A percentile compares a stretch with the other conserved stretches of the same genome.
Evolutionary conservation across 306 rosid genomes (phyloP).

Genomic region (Delonix regia): DNA sequence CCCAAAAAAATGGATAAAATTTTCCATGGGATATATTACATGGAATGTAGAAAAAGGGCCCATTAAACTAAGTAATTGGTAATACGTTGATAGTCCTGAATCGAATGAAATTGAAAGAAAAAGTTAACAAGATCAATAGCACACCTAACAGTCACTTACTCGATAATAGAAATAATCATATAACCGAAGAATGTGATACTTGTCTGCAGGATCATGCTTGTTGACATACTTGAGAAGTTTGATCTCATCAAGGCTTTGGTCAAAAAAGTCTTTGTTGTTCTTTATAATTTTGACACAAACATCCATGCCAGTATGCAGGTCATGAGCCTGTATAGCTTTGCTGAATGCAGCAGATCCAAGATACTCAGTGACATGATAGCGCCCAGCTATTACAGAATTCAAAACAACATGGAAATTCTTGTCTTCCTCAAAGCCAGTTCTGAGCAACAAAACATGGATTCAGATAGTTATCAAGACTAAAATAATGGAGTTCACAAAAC

Average conservation of each 20-base stretch:
- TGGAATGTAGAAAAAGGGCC: not conserved
- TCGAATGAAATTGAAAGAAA: constrained; percentile 3
- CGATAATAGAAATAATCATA: constrained; percentile 90
- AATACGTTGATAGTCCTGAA: not conserved
- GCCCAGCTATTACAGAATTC: constrained; percentile 87
- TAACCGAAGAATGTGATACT: constrained; percentile 83
- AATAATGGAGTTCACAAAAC: constrained; percentile 10
- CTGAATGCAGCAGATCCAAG: constrained; percentile 94
- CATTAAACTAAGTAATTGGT: not conserved
- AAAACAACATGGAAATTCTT: constrained; percentile 89
- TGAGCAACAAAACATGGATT: constrained; percentile 46
- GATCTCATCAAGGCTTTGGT: constrained; percentile 94
- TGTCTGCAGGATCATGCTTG: constrained; percentile 87
- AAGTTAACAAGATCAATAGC: not conserved
- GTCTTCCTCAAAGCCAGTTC: constrained; percentile 98
- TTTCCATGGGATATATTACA: not conserved
- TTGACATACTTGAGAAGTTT: constrained; percentile 92
- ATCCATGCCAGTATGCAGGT: constrained; percentile 88
- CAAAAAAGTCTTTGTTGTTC: constrained; percentile 95
- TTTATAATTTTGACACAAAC: constrained; percentile 88
- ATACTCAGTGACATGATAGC: constrained; percentile 89
- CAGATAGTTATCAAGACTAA: constrained; percentile 32
- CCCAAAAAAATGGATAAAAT: not conserved
- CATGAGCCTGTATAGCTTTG: constrained; percentile 95
- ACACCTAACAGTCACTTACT: constrained; percentile 56